phyloP scores from a whole-genome alignment of 2,329 filamentous ascomycete species.

The Cadophora sp. region DNA sequence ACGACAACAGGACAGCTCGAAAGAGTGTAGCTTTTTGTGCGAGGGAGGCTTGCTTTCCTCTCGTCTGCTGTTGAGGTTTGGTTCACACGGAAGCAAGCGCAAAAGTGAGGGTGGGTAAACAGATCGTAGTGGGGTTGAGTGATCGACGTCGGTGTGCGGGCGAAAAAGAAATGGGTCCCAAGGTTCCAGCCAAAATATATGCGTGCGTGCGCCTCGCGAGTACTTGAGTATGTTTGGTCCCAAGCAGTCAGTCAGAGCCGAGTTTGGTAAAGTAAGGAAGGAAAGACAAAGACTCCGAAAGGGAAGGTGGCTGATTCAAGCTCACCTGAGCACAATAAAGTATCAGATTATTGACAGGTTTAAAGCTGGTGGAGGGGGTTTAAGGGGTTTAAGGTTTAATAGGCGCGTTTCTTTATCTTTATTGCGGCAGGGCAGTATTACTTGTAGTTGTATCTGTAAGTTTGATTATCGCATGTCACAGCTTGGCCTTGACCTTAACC shows the following conservation, averaged over 20 bases:
- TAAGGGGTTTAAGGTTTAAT: not conserved
- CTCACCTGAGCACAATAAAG: not conserved
- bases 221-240: not conserved
- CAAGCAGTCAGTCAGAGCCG: constrained; percentile 9
- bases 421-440: too few relatives aligned
- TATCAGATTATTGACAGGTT: not conserved
- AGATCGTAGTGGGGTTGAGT: constrained; percentile 10
- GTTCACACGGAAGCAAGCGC: not conserved
- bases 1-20: not conserved
- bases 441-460: not conserved
- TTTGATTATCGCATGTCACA: not conserved
- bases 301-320: not conserved
- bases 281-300: not conserved
- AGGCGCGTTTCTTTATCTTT: not conserved
- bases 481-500: too few relatives aligned
- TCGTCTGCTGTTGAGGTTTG: not conserved
- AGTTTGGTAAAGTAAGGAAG: constrained; percentile 3
- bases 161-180: constrained; percentile 3
- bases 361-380: not conserved
- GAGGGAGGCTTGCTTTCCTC: not conserved
- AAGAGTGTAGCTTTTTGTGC: not conserved
- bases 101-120: constrained; percentile 5
- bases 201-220: too few relatives aligned
- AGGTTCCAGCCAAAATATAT: constrained; percentile 3
- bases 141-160: constrained; percentile 11